A percentile compares a stretch with the other conserved stretches of the same genome.
Evolutionary conservation across 441 rosid species (phyloP).

Genomic region (Biscutella auriculata): DNA sequence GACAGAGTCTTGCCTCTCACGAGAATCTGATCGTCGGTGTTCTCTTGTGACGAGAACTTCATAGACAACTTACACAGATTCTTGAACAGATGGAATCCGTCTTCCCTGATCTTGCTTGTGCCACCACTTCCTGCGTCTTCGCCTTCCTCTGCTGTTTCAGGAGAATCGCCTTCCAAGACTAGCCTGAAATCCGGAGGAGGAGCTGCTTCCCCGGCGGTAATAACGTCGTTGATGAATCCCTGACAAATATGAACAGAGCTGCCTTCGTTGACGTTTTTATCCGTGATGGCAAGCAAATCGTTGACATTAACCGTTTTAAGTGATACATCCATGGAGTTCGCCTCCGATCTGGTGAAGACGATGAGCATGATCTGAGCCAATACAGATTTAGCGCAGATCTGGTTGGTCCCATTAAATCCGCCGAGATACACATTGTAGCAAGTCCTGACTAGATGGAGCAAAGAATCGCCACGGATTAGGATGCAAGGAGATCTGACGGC

Average conservation of each 20-base stretch:
- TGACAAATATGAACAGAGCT: constrained; percentile 65
- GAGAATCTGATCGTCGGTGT: constrained; percentile 81
- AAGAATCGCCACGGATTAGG: constrained; percentile 68
- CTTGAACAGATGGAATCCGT: constrained; percentile 71
- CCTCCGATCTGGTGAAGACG: constrained; percentile 66
- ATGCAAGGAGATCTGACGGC: constrained; percentile 63
- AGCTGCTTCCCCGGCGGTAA: constrained; percentile 52
- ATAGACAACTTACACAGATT: constrained; percentile 83
- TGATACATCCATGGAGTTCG: constrained; percentile 42
- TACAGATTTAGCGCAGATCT: constrained; percentile 90
- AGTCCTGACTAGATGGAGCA: constrained; percentile 65
- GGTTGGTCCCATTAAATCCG: constrained; percentile 70
- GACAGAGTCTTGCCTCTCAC: constrained; percentile 85
- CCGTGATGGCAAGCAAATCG: constrained; percentile 66
- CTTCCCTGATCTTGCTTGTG: constrained; percentile 70
- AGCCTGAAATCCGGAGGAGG: constrained; percentile 33
- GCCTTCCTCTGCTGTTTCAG: constrained; percentile 13
- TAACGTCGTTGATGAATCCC: constrained; percentile 60
- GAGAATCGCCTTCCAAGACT: constrained; percentile 21
- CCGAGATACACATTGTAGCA: constrained; percentile 88
- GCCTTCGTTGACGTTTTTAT: constrained; percentile 84
- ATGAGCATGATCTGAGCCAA: constrained; percentile 75
- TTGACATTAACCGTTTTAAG: constrained; percentile 47
- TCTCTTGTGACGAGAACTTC: constrained; percentile 85
- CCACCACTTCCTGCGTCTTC: constrained; percentile 13